Base-by-base conservation (phyloP, 345 rosid genomes). In the Diplotaxis tenuifolia region DNA sequence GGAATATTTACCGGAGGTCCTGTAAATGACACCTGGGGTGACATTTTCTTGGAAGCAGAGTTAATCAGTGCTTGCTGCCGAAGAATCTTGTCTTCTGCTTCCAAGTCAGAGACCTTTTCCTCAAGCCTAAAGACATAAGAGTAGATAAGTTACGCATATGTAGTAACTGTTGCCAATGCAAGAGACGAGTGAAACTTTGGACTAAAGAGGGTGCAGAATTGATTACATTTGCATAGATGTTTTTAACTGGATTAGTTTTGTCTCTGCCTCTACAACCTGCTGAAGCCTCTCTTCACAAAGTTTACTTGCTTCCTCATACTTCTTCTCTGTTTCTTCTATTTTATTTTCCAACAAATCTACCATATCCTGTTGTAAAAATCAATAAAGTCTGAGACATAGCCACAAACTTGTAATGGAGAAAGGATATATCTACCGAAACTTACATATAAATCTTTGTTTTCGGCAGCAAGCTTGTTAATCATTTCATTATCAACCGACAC, bases 401-500 rank as follows among this genome's bases (percentile, higher is more conserved):
- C 49, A 47, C 29, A 71, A 25, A 59, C 38, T 25, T 34, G 54
- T 55, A 9, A 58, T 25, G 36, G 16, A 71, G 58, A 65, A 25
- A 56, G 7, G 21, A 27, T 50, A 20, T 9, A 40, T 21, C 14
- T 59, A 28, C 5, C 62, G 65, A 47, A 50, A 62, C 45, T 74
- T 64, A 84, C 99, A 88, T 88, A 88, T 67, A 95, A 86, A 47
- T 86, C 83, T 80, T 92, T 89, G 85, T 87, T 95, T 85, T 95
- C 99, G 45, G 84, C 79, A 21, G 78, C 76, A 40, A 95, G 93
- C 72, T 87, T 88, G 66, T 89, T 77, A 79, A 77, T 71, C 67
- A 80, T 75, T 50, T 80, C 97, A 73, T 81, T 42, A 82, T 85
- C 88, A 45, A 40, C 47, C 5, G 50, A 21, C n/a, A 72, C 15